phyloP scores from a whole-genome alignment of 2,329 filamentous ascomycete genomes.

The Ascochyta clinopodiicola region DNA sequence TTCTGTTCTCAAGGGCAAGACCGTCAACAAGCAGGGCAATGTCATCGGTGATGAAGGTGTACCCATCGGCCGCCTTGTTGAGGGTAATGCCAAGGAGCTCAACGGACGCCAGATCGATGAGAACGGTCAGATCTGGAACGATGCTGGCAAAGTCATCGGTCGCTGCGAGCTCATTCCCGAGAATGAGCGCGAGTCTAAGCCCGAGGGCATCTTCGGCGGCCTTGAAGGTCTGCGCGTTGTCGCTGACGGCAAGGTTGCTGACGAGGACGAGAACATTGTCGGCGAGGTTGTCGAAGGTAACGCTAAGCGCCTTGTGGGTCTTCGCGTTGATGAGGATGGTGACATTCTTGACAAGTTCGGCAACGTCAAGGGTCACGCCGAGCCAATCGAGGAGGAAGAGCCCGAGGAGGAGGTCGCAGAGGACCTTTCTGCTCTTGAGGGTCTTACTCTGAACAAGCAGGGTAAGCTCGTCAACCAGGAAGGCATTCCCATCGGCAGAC shows the following conservation, averaged over 20 bases:
- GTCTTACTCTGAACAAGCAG: slow-evolving; percentile 58
- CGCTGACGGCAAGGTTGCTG: slow-evolving; percentile 56
- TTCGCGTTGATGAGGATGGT: slow-evolving; percentile 67
- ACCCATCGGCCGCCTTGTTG: slow-evolving; percentile 68
- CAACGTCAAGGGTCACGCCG: slow-evolving; percentile 66
- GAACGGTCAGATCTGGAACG: slow-evolving; percentile 74
- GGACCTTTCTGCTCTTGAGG: slow-evolving; percentile 55
- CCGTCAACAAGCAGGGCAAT: slow-evolving; percentile 58
- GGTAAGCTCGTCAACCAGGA: slow-evolving; percentile 59
- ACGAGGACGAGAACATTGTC: slow-evolving; percentile 59
- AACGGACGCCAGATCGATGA: slow-evolving; percentile 74
- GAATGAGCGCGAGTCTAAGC: slow-evolving; percentile 63
- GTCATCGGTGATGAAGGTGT: slow-evolving; percentile 59
- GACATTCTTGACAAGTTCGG: slow-evolving; percentile 68
- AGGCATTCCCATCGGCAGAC: slow-evolving; percentile 62
- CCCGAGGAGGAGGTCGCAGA: slow-evolving; percentile 49
- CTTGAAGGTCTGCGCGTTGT: slow-evolving; percentile 57
- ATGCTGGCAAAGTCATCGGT: slow-evolving; percentile 74
- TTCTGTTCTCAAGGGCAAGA: slow-evolving; percentile 55
- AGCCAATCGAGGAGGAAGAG: slow-evolving; percentile 58
- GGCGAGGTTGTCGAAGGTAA: slow-evolving; percentile 65
- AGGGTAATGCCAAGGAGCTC: slow-evolving; percentile 69
- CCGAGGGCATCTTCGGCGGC: slow-evolving; percentile 59
- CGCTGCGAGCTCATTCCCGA: slow-evolving; percentile 72
- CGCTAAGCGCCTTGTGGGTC: slow-evolving; percentile 64